A percentile compares a stretch with the other conserved stretches of the same genome.
Evolutionary conservation across 1,284 basidiomycete genomes (phyloP).

Genomic region (Ceratobasidium sp.): DNA sequence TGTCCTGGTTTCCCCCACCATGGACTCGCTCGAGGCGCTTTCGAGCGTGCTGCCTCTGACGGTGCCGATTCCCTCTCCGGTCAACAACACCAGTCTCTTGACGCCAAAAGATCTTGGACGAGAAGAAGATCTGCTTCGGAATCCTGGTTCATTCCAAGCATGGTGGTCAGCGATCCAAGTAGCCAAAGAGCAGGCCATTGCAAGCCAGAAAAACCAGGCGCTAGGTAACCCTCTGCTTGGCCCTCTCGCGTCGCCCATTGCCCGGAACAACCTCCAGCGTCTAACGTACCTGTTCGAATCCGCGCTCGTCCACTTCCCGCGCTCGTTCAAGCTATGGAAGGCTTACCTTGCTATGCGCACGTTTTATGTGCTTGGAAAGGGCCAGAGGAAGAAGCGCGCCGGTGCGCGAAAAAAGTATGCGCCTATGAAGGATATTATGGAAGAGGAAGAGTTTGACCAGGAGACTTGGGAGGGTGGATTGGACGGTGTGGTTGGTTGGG

Average conservation of each 20-base stretch:
- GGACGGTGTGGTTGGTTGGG: conserved; percentile 88
- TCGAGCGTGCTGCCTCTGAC: conserved; percentile 78
- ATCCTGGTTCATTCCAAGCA: conserved; percentile 87
- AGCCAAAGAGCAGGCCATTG: conserved; percentile 69
- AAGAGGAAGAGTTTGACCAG: conserved; percentile 78
- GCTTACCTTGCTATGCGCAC: conserved; percentile 86
- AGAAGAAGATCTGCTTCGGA: conserved; percentile 95
- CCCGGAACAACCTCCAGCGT: conserved; percentile 79
- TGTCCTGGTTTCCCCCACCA: conserved; percentile 4
- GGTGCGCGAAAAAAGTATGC: conserved; percentile 87
- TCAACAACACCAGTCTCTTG: conserved; percentile 78
- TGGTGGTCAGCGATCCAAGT: conserved; percentile 90
- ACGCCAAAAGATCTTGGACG: conserved; percentile 79
- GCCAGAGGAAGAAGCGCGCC: conserved; percentile 71
- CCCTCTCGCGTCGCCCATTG: conserved; percentile 73
- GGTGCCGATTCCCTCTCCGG: conserved; percentile 81
- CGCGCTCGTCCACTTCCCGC: conserved; percentile 86
- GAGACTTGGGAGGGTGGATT: conserved; percentile 86
- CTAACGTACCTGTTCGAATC: conserved; percentile 92
- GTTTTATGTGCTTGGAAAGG: conserved; percentile 84
- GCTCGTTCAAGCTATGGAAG: conserved; percentile 94
- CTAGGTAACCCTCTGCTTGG: conserved; percentile 60
- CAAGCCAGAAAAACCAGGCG: conserved; percentile 56
- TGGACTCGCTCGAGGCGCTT: conserved; percentile 57
- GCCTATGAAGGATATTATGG: conserved; percentile 86